phyloP scores from a whole-genome alignment of 495 filamentous ascomycete species.

The Trichoderma asperelloides region DNA sequence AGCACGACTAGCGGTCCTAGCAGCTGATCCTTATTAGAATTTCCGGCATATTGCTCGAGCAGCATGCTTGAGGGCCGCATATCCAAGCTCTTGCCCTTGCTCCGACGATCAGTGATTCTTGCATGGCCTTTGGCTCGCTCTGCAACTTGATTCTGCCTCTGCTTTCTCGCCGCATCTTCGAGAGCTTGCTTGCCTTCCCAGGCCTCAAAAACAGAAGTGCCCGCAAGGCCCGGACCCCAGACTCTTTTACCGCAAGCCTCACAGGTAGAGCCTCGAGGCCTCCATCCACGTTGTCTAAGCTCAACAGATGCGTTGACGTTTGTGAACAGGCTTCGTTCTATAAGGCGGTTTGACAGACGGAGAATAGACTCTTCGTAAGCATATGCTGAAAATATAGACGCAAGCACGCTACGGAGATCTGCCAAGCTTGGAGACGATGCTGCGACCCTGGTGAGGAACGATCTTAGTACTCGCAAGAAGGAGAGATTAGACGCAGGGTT shows the following conservation, averaged over 20 bases:
- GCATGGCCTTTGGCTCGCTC: conserved; percentile 21
- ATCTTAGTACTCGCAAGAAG: conserved; percentile 82
- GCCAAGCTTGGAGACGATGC: conserved; percentile 74
- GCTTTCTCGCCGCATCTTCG: conserved; percentile 30
- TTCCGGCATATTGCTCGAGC: conserved; percentile 13
- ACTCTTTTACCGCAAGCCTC: conserved; percentile 74
- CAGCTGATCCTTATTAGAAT: conserved; percentile 11
- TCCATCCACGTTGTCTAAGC: conserved; percentile 81
- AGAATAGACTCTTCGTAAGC: conserved; percentile 86
- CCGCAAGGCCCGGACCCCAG: conserved; percentile 83
- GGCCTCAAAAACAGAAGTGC: conserved; percentile 59
- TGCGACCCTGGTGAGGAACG: conserved; percentile 80
- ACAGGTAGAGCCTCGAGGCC: conserved; percentile 74
- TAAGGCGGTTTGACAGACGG: conserved; percentile 69
- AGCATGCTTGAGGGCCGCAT: conserved; percentile 12
- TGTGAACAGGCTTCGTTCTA: conserved; percentile 84
- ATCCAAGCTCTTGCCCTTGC: conserved; percentile 27
- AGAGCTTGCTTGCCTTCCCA: conserved; percentile 61
- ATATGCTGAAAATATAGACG: conserved; percentile 89
- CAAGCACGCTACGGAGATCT: conserved; percentile 75
- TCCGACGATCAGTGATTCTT: conserved; percentile 27
- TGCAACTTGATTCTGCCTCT: conserved; percentile 20
- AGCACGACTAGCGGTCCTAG: conserved; percentile 41
- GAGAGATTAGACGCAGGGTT: conserved; percentile 49
- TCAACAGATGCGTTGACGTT: conserved; percentile 66